Conservation (phyloP, 805 yeast species). For the Cyberlindnera suaveolens region DNA sequence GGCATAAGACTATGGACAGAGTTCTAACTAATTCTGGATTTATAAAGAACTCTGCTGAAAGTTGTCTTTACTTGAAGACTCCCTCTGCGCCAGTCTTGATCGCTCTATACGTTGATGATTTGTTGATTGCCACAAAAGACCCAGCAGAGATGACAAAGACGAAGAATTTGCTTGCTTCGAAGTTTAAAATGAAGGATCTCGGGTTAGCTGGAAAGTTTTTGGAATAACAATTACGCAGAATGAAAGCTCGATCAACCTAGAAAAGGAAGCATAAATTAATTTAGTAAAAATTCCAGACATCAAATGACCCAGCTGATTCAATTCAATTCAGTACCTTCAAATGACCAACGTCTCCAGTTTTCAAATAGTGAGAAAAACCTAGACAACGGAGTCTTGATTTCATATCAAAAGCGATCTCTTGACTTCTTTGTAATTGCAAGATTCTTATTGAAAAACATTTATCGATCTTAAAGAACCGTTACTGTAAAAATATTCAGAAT, state of each 20-base stretch:
- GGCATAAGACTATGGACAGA: neutral
- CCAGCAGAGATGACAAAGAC: neutral
- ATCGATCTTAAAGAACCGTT: too few species aligned
- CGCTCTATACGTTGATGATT: constrained; percentile 5
- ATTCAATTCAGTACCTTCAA: too few species aligned
- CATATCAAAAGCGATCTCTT: too few species aligned
- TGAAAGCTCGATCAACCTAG: neutral
- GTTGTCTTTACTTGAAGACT: neutral
- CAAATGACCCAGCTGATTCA: too few species aligned
- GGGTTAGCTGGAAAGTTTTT: constrained; percentile 1
- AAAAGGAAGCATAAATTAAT: too few species aligned
- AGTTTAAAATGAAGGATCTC: constrained; percentile 1
- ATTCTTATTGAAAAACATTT: too few species aligned
- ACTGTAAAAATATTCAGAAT: too few species aligned
- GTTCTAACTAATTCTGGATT: neutral
- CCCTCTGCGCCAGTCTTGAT: neutral
- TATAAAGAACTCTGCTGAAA: neutral
- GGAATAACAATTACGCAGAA: neutral
- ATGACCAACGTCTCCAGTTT: too few species aligned
- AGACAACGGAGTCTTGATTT: too few species aligned
- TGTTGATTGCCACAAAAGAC: neutral
- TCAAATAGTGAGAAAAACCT: too few species aligned
- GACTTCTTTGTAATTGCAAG: too few species aligned
- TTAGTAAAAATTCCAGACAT: too few species aligned
- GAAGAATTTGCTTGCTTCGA: neutral